phyloP scores from a whole-genome alignment of 2,329 filamentous ascomycete species.

The Ceratocystis papillata region DNA sequence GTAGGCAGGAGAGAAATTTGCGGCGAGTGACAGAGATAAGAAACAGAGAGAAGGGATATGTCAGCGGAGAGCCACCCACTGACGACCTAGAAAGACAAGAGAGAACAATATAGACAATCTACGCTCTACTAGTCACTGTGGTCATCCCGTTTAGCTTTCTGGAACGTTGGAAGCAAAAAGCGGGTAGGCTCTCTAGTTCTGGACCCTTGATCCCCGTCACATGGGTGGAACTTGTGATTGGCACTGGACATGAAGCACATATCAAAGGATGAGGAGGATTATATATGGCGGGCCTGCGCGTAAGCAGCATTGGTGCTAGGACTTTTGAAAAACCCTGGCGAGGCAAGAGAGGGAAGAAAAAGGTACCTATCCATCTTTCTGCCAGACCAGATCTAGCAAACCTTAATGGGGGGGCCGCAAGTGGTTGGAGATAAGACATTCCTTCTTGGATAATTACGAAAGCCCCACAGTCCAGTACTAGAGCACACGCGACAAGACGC shows the following conservation, averaged over 20 bases:
- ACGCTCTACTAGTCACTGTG: neutral
- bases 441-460: neutral
- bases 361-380: neutral
- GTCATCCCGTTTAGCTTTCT: neutral
- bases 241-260: neutral
- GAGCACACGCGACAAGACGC: too few relatives aligned
- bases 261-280: neutral
- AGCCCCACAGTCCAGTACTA: neutral
- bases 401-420: constrained; percentile 11
- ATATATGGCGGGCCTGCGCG: neutral
- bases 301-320: neutral
- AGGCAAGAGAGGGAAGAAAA: neutral
- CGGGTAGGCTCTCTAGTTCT: neutral
- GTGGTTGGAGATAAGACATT: constrained; percentile 16
- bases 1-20: too few relatives aligned
- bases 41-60: neutral
- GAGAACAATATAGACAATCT: neutral
- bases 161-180: constrained; percentile 8
- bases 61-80: neutral
- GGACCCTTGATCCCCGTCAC: neutral
- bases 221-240: constrained; percentile 1
- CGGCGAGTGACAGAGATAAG: neutral
- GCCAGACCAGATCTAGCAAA: neutral
- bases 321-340: neutral
- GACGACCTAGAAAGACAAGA: neutral